Evolutionary conservation across 108 stramenopile species (phyloP), one percentile per base, ranked within the genome.

Genomic region (Halocafeteria seosinensis): DNA sequence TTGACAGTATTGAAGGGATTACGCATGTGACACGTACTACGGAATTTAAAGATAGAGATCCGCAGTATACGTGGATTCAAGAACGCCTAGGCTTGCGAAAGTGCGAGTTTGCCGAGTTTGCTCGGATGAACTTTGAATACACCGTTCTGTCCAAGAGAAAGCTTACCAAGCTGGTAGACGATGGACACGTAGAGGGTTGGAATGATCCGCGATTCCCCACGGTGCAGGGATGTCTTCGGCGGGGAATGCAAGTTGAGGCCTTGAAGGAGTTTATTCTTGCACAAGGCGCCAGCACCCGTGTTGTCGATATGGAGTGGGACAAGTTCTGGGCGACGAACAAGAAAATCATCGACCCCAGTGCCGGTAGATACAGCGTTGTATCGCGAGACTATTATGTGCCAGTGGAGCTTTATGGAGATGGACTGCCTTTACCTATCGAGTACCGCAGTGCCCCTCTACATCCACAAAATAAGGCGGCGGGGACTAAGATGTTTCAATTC

Each of bases 161-260:
- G 76, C 74, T 98, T 35, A 85, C 87, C 3, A 93, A 92, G 97
- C 94, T 98, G 71, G 97, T 94, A n/a, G 92, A 94, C 33, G 73
- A 89, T 34, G 85, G 87, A 0, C 62, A 77, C 30, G 97, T 98
- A 4, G 83, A 87, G 37, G 92, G 92, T 50, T 98, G 97, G 97
- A 86, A 88, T 74, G 97, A 98, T 76, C 87, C 97, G 17, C 86
- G 92, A 8, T 90, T 98, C 73, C 97, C 97, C 58, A 98, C 97
- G 3, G 85, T 98, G 11, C 84, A 92, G 31, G 89, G 92, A 58
- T 88, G 94, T 1, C 71, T 88, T 6, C 85, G 92, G 57, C 81
- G 92, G 8, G 97, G 97, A 50, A 80, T 98, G 57, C 71, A 87
- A 53, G 70, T 94, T 13, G 61, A 76, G 34, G 90, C 92, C 0